Conservation (phyloP, 208 protist species). For the Crithidia brevicula region DNA sequence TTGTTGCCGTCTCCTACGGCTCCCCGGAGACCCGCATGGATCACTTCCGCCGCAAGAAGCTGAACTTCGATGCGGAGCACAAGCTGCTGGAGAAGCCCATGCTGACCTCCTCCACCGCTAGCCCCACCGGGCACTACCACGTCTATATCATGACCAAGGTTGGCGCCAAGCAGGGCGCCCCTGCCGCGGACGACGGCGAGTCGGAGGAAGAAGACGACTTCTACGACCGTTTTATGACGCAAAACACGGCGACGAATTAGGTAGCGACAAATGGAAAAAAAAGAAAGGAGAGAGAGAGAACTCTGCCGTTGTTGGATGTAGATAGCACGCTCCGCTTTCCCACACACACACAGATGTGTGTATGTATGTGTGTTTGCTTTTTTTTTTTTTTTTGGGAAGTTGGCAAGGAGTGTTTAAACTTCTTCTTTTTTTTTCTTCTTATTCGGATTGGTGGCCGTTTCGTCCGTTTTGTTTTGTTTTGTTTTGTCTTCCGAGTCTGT, state of each 20-base stretch:
- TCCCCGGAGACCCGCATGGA: conserved; percentile 89
- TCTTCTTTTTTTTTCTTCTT: not conserved
- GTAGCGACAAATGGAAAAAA: not conserved
- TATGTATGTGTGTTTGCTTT: not conserved
- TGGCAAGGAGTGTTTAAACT: not conserved
- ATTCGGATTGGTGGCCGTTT: not conserved
- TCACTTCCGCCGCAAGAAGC: conserved; percentile 88
- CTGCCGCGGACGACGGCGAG: conserved; percentile 41
- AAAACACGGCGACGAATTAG: conserved; percentile 50
- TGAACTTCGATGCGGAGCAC: conserved; percentile 90
- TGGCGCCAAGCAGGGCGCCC: conserved; percentile 46
- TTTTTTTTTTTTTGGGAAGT: not conserved
- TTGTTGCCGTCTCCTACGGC: conserved; percentile 89
- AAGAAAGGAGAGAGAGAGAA: not conserved
- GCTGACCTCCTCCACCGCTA: conserved; percentile 74
- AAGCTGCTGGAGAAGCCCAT: conserved; percentile 88
- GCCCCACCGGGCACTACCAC: conserved; percentile 87
- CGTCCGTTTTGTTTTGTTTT: too few relatives aligned
- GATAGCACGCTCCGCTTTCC: too few relatives aligned
- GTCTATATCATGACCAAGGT: conserved; percentile 92
- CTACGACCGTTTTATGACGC: conserved; percentile 93
- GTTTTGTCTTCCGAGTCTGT: too few relatives aligned
- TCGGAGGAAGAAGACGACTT: conserved; percentile 91
- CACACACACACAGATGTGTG: too few relatives aligned
- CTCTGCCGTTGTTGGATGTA: not conserved